Evolutionary conservation across 1,284 basidiomycete species (phyloP).

Genomic region (Bjerkandera adusta): DNA sequence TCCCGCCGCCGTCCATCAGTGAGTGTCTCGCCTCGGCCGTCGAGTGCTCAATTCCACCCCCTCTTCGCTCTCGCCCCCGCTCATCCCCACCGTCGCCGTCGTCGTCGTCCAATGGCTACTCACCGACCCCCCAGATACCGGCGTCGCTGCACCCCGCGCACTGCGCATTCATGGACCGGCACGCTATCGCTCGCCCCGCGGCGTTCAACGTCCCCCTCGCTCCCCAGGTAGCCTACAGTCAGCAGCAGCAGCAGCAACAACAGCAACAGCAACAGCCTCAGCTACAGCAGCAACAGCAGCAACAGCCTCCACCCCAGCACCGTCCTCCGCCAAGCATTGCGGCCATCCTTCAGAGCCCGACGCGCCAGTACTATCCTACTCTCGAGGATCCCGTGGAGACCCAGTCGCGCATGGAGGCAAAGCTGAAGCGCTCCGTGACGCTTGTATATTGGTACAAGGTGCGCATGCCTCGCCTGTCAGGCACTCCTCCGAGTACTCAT

Average conservation of each 20-base stretch:
- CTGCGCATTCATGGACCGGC: slow-evolving; percentile 1
- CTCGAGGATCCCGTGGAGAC: slow-evolving; percentile 11
- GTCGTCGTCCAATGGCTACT: neutral
- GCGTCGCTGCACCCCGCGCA: neutral
- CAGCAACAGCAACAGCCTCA: slow-evolving; percentile 11
- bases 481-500: slow-evolving; percentile 7
- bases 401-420: slow-evolving; percentile 26
- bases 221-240: slow-evolving; percentile 8
- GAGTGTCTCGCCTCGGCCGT: slow-evolving; percentile 2
- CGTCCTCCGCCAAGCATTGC: neutral
- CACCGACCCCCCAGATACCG: neutral
- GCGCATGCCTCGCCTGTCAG: slow-evolving; percentile 13
- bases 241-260: slow-evolving; percentile 6
- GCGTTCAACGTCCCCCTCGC: slow-evolving; percentile 10
- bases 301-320: neutral
- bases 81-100: neutral
- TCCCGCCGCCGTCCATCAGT: slow-evolving; percentile 11
- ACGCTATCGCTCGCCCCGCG: neutral
- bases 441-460: slow-evolving; percentile 71
- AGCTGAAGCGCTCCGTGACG: slow-evolving; percentile 45
- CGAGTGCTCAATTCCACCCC: no score
- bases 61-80: slow-evolving; percentile 3
- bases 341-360: slow-evolving; percentile 2
- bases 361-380: slow-evolving; percentile 4
- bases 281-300: slow-evolving; percentile 10